phyloP scores from a whole-genome alignment of 1,284 basidiomycete species.

The Ceratobasidium sp. region DNA sequence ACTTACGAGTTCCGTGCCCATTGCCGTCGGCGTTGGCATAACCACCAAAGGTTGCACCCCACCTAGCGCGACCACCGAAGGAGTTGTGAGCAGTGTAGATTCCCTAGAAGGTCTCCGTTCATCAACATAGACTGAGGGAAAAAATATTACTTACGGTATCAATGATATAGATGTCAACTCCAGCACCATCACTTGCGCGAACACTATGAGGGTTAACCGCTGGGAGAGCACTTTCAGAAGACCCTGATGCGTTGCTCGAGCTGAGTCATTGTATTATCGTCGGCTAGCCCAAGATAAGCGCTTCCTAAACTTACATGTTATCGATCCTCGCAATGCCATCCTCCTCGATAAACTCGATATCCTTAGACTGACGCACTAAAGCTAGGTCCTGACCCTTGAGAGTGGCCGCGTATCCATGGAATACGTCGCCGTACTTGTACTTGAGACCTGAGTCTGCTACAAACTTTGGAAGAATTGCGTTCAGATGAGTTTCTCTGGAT shows the following conservation, averaged over 20 bases:
- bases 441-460: conserved; percentile 33
- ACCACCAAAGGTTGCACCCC: conserved; percentile 66
- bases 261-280: not conserved
- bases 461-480: conserved; percentile 21
- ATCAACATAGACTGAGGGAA: not conserved
- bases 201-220: not conserved
- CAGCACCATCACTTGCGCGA: conserved; percentile 21
- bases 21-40: conserved; percentile 44
- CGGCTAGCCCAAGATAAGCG: not conserved
- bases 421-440: conserved; percentile 47
- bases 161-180: conserved; percentile 45
- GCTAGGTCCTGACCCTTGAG: conserved; percentile 43
- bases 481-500: conserved; percentile 30
- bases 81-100: conserved; percentile 71
- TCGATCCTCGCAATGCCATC: conserved; percentile 29
- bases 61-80: conserved; percentile 68
- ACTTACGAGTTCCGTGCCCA: conserved; percentile 48
- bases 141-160: conserved; percentile 39
- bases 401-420: conserved; percentile 48
- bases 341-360: conserved; percentile 47
- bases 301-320: conserved; percentile 15
- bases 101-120: conserved; percentile 52
- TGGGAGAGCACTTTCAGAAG: not conserved
- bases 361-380: conserved; percentile 42
- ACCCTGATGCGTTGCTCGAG: conserved; percentile 7